These are phyloP conservation scores for Flammula alnicola DNA, from an alignment of 1,284 basidiomycete species.

Conservation along the genomic window DNA sequence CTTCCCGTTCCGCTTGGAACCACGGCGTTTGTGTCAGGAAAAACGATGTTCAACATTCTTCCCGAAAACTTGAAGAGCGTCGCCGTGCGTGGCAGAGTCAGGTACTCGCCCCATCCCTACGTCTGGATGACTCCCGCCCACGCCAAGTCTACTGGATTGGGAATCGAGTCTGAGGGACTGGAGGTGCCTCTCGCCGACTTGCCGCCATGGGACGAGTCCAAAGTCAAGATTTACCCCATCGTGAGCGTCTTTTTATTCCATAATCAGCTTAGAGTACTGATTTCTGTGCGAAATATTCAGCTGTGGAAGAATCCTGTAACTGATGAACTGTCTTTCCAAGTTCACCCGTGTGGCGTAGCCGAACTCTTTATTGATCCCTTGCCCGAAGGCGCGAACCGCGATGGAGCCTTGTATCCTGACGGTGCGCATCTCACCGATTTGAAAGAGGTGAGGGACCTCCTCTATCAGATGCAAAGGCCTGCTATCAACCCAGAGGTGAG, in stretches of 20 bases:
- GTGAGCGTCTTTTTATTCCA: conserved; percentile 28
- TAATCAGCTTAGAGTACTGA: background rate
- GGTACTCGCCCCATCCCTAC: conserved; percentile 73
- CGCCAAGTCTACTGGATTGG: conserved; percentile 75
- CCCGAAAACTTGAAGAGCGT: conserved; percentile 77
- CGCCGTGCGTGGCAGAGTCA: conserved; percentile 72
- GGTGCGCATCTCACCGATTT: conserved; percentile 74
- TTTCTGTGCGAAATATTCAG: conserved; percentile 35
- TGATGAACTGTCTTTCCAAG: conserved; percentile 75
- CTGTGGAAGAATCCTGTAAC: conserved; percentile 88
- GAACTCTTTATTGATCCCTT: conserved; percentile 67
- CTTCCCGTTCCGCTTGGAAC: conserved; percentile 83
- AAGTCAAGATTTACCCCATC: conserved; percentile 69
- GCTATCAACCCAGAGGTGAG: conserved; percentile 71
- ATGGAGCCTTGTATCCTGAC: conserved; percentile 72
- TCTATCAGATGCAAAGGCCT: conserved; percentile 83
- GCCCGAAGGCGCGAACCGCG: conserved; percentile 50
- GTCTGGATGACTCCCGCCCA: conserved; percentile 83
- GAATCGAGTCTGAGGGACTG: conserved; percentile 75
- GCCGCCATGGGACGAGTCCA: conserved; percentile 74
- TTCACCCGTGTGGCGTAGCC: conserved; percentile 68
- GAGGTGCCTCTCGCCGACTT: conserved; percentile 70
- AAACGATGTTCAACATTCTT: conserved; percentile 85
- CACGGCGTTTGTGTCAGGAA: conserved; percentile 82
- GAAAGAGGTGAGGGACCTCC: conserved; percentile 64